Conservation (phyloP, 345 rosid genomes). For the Camelina laxa region DNA sequence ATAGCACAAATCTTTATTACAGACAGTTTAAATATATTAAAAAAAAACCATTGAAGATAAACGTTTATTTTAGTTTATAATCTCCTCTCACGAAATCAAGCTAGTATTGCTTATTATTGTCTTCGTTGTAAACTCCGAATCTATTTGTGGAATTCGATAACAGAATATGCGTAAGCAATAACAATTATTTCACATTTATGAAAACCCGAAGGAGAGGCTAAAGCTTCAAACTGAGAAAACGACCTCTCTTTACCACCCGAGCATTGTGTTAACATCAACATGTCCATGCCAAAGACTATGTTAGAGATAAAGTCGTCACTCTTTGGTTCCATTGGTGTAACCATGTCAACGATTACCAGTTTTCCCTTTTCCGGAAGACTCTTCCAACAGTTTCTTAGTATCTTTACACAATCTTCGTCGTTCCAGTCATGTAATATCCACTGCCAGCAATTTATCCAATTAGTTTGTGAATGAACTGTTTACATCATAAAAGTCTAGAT, state of each 20-base stretch:
- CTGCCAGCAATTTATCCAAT: not conserved
- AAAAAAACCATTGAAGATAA: not conserved
- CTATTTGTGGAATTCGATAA: not conserved
- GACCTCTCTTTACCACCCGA: not conserved
- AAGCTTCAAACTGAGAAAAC: not conserved
- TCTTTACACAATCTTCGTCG: conserved; percentile 10
- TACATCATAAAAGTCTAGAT: not conserved
- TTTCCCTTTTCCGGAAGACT: conserved; percentile 19
- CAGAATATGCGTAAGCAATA: not conserved
- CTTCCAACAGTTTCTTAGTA: conserved; percentile 19
- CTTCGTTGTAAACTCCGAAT: not conserved
- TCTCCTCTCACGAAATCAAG: too few relatives aligned
- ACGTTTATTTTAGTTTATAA: not conserved
- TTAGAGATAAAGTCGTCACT: not conserved
- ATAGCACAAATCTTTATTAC: not conserved
- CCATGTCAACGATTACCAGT: conserved; percentile 12
- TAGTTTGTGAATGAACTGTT: not conserved
- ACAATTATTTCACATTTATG: not conserved
- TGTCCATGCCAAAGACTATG: conserved; percentile 16
- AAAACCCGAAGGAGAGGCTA: not conserved
- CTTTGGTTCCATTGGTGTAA: conserved; percentile 17
- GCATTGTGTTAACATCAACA: conserved; percentile 1
- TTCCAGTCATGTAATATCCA: conserved; percentile 23
- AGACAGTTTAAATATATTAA: not conserved
- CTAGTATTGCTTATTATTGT: too few relatives aligned